Base-by-base conservation (phyloP, 2,329 filamentous ascomycete species). In the Raffaelea arxii region DNA sequence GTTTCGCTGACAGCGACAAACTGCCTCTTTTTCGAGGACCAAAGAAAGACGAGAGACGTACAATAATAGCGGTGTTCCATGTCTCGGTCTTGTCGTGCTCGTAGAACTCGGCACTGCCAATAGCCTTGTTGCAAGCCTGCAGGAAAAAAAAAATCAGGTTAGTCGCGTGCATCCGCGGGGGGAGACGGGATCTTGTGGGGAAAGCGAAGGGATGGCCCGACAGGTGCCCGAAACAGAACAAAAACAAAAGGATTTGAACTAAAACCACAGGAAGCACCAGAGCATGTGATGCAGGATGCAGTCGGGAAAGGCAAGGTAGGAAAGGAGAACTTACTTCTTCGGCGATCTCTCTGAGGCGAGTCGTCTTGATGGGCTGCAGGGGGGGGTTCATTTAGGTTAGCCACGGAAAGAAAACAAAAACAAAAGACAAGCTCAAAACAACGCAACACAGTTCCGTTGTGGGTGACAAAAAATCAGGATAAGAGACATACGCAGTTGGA, bases 41-140 rank as follows among this genome's bases (percentile, higher is more conserved):
- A 18, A 23, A 35, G 21, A 36, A n/a, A 18, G 19, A 36, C 18
- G 27, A 16, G 37, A 11, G 37, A 71, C 79, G 58, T 77, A 94
- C 89, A 65, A 97, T 96, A 65, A 98, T 97, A 54, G 75, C 72
- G 27, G 84, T 84, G 72, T 97, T 97, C 91, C 91, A 97, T 56
- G 80, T 70, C 62, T 84, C 80, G 30, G 91, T 94, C 62, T 84
- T 83, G 47, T 80, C 68, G 67, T 97, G 92, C 54, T 94, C 85
- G 70, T 98, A 98, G 67, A 77, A 82, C 51, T 87, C 80, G 50
- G 81, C 80, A 53, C 68, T 75, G 52, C 80, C 79, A 58, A 97
- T 78, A 49, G 87, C 84, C 55, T 74, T 75, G 60, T 86, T 80
- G 74, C 90, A 95, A 56, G 88, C 90, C 89, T 95, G 44, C 40